Conservation (phyloP, 129 eudicot genomes). For the Helichrysum umbraculigerum region DNA sequence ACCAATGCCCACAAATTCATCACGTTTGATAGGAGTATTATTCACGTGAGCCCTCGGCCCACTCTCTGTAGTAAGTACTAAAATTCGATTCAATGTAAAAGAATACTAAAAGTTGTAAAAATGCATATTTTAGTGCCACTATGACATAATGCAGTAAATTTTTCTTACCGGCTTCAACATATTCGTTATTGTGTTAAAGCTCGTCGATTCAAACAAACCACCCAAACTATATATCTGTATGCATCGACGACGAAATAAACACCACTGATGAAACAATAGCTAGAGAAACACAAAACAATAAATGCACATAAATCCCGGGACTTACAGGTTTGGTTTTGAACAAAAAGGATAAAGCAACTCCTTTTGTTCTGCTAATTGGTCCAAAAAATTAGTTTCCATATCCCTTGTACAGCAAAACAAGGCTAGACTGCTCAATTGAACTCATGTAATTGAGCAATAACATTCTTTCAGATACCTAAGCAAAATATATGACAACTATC, state of each 20-base stretch:
- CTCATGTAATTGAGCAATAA: not conserved
- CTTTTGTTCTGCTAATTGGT: conserved; percentile 10
- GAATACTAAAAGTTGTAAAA: too few relatives aligned
- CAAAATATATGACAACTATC: not conserved
- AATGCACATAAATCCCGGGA: not conserved
- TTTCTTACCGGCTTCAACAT: not conserved
- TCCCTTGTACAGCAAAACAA: conserved; percentile 14
- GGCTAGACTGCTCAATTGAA: not conserved
- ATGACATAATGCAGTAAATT: not conserved
- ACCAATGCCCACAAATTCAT: not conserved
- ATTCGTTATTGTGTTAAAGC: not conserved
- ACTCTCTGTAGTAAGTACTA: too few relatives aligned
- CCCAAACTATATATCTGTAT: not conserved
- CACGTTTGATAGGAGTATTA: not conserved
- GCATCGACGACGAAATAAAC: not conserved
- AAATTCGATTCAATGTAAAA: too few relatives aligned
- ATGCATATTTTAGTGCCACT: too few relatives aligned
- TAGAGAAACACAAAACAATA: not conserved
- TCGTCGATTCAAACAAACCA: not conserved
- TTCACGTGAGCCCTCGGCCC: not conserved
- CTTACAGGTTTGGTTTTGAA: not conserved
- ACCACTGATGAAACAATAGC: not conserved
- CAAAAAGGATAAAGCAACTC: not conserved
- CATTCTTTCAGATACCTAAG: not conserved
- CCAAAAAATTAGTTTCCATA: not conserved